Evolutionary conservation across 2,329 filamentous ascomycete genomes (phyloP).

Genomic region (Neocatenulostroma microsporum): DNA sequence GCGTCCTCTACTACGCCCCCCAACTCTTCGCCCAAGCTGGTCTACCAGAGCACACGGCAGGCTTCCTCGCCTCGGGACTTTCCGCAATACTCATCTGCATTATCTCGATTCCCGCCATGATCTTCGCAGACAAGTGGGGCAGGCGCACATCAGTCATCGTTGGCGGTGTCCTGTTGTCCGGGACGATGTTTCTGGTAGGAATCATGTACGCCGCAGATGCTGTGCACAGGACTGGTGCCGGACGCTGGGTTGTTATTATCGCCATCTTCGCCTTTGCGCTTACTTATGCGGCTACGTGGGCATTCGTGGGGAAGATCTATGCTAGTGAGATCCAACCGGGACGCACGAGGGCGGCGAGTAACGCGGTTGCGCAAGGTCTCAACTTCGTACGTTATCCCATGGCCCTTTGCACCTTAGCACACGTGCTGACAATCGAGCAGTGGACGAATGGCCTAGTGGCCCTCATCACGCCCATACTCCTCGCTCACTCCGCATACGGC

Average conservation of each 20-base stretch:
- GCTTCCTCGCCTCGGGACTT: conserved; percentile 53
- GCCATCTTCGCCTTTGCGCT: conserved; percentile 44
- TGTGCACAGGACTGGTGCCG: conserved; percentile 22
- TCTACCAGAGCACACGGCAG: conserved; percentile 41
- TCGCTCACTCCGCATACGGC: conserved; percentile 33
- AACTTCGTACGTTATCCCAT: conserved; percentile 3
- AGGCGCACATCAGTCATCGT: conserved; percentile 47
- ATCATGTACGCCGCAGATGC: conserved; percentile 39
- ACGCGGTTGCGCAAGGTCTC: conserved; percentile 43
- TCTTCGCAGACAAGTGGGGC: conserved; percentile 50
- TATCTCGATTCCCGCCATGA: conserved; percentile 46
- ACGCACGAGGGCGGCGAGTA: conserved; percentile 47
- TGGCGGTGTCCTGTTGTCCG: conserved; percentile 45
- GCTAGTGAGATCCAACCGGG: conserved; percentile 51
- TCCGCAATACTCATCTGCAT: conserved; percentile 50
- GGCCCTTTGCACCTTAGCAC: not conserved
- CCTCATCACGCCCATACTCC: conserved; percentile 43
- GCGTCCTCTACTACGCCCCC: conserved; percentile 55
- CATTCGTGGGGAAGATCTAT: conserved; percentile 49
- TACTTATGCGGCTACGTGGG: conserved; percentile 45
- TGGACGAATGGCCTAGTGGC: conserved; percentile 29
- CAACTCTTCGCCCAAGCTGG: conserved; percentile 51
- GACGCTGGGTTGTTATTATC: conserved; percentile 44
- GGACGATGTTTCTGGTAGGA: conserved; percentile 49
- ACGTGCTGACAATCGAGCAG: not conserved